phyloP scores from a whole-genome alignment of 305 asterid genomes.

The Fraxinus greggii region DNA sequence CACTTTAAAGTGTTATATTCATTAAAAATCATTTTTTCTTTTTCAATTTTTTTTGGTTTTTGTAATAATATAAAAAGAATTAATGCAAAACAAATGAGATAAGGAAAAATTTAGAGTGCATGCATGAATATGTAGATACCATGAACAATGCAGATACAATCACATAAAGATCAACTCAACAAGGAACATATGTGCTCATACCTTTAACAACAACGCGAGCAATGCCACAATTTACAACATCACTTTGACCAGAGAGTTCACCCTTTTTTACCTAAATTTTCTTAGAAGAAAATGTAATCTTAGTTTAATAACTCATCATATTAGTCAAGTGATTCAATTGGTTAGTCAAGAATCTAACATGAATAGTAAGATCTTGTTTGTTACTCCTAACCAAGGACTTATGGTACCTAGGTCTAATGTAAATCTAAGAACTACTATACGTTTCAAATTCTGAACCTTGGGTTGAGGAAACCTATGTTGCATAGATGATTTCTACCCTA shows the following conservation, averaged over 20 bases:
- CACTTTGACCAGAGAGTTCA: not conserved
- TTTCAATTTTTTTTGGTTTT: not conserved
- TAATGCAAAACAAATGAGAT: not conserved
- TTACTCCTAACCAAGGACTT: not conserved
- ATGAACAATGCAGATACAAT: not conserved
- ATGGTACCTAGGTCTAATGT: too few species aligned
- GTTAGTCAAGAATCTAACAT: not conserved
- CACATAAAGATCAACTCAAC: not conserved
- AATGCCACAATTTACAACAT: not conserved
- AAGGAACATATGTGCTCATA: not conserved
- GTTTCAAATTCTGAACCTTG: too few species aligned
- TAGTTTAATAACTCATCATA: not conserved
- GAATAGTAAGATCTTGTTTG: not conserved
- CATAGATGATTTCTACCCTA: too few species aligned
- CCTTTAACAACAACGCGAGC: not conserved
- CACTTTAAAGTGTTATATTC: not conserved
- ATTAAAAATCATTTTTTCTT: not conserved
- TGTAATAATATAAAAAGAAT: too few species aligned
- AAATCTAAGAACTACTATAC: too few species aligned
- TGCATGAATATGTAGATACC: not conserved
- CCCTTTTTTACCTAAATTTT: not conserved
- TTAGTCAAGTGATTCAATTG: not conserved
- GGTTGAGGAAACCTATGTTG: too few species aligned
- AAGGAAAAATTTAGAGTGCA: not conserved
- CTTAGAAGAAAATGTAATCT: not conserved